Percentiles rank a stretch among this genome's conserved stretches.
phyloP scores from a whole-genome alignment of 257 asterid species.

The Scutellaria baicalensis region DNA sequence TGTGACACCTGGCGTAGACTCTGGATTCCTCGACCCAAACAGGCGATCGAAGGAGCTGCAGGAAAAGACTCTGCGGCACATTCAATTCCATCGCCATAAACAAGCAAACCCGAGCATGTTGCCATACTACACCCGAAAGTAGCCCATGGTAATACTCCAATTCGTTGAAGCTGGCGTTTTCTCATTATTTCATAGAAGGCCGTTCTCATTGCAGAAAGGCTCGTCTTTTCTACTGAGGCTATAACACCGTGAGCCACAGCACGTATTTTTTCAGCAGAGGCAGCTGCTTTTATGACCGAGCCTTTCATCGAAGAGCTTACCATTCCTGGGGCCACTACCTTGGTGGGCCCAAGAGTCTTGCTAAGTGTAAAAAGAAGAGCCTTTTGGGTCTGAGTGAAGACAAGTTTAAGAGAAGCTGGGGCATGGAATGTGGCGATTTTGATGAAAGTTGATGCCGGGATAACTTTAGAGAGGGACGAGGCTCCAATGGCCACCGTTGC shows the following conservation, averaged over 20 bases:
- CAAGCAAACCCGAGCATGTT: constrained; percentile 68
- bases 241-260: constrained; percentile 65
- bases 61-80: constrained; percentile 88
- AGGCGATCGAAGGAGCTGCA: constrained; percentile 79
- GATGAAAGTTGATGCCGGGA: constrained; percentile 64
- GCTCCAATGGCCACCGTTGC: constrained; percentile 84
- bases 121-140: constrained; percentile 84
- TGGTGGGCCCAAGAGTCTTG: constrained; percentile 51
- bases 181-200: constrained; percentile 93
- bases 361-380: constrained; percentile 46
- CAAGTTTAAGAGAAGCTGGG: constrained; percentile 64
- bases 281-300: constrained; percentile 48
- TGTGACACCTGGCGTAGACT: constrained; percentile 67
- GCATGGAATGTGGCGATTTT: constrained; percentile 57
- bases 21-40: constrained; percentile 85
- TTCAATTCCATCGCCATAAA: constrained; percentile 84
- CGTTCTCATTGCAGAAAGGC: constrained; percentile 80
- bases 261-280: constrained; percentile 77
- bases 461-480: constrained; percentile 70
- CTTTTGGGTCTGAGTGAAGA: constrained; percentile 61
- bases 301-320: constrained; percentile 45
- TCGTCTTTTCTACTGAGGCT: constrained; percentile 83
- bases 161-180: constrained; percentile 41
- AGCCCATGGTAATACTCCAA: constrained; percentile 70
- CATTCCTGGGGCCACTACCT: constrained; percentile 44